These are phyloP conservation scores for Lipomyces chichibuensis DNA, from an alignment of 805 yeast species.

Conservation along the genomic window DNA sequence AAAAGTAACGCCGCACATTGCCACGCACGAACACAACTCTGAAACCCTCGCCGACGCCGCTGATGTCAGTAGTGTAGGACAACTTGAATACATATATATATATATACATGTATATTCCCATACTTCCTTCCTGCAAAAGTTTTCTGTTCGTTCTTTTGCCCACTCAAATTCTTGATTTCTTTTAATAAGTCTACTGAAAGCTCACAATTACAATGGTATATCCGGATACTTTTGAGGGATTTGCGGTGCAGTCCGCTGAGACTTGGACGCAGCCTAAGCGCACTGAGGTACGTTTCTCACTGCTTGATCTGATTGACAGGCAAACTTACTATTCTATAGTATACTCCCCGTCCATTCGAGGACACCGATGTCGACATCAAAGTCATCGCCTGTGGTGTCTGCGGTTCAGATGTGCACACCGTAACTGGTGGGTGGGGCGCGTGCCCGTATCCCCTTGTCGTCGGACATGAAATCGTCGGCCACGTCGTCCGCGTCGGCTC, in stretches of 20 bases:
- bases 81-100: neutral
- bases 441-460: constrained; percentile 45
- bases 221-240: constrained; percentile 65
- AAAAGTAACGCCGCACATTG: neutral
- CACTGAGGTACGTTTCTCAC: constrained; percentile 23
- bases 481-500: constrained; percentile 52
- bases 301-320: neutral
- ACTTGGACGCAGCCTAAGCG: constrained; percentile 34
- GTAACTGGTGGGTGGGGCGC: constrained; percentile 57
- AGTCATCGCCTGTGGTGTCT: constrained; percentile 54
- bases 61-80: neutral
- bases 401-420: constrained; percentile 62
- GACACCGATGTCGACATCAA: constrained; percentile 47
- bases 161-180: no score
- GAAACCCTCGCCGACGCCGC: constrained; percentile 4
- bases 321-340: constrained; percentile 9
- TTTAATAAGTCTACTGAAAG: no score
- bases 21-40: neutral
- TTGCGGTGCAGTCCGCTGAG: constrained; percentile 47
- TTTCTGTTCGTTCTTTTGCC: no score
- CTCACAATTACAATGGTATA: constrained; percentile 41
- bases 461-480: constrained; percentile 54
- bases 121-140: neutral
- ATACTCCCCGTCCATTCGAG: constrained; percentile 38
- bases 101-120: no score